A percentile compares a stretch with the other conserved stretches of the same genome.
These are phyloP conservation scores for Cystobasidium ongulense DNA, from an alignment of 768 basidiomycete genomes.

Conservation along the genomic window DNA sequence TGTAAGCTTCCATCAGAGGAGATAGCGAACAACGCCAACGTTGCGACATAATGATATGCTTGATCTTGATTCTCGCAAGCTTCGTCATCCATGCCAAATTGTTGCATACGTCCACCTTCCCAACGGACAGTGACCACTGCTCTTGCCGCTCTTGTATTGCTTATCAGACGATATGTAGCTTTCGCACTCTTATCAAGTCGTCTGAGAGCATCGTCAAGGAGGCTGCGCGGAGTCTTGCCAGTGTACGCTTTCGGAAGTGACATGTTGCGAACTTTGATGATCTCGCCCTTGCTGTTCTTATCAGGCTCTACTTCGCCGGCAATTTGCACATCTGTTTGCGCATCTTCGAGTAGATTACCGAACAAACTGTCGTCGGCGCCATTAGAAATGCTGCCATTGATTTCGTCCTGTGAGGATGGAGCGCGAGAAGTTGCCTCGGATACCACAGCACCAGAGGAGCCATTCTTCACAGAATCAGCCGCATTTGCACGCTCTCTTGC, in stretches of 20 bases:
- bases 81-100: constrained; percentile 69
- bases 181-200: constrained; percentile 62
- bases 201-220: constrained; percentile 60
- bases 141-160: constrained; percentile 62
- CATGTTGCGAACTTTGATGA: constrained; percentile 56
- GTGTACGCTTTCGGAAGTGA: constrained; percentile 72
- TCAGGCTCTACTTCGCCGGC: constrained; percentile 52
- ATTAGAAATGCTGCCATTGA: too few species aligned
- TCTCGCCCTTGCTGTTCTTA: constrained; percentile 43
- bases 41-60: constrained; percentile 83
- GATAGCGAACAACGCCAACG: constrained; percentile 73
- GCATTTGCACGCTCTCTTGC: neutral
- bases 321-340: constrained; percentile 33
- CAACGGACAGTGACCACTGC: constrained; percentile 66
- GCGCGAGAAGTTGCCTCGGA: neutral
- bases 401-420: neutral
- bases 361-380: constrained; percentile 53
- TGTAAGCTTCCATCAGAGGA: constrained; percentile 50
- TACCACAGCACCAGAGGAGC: neutral
- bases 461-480: neutral
- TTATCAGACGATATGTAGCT: constrained; percentile 58
- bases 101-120: constrained; percentile 50
- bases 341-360: constrained; percentile 63
- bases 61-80: constrained; percentile 70
- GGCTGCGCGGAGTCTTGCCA: constrained; percentile 66